Evolutionary conservation across 2,329 filamentous ascomycete species (phyloP).

Genomic region (Colletotrichum orbiculare): DNA sequence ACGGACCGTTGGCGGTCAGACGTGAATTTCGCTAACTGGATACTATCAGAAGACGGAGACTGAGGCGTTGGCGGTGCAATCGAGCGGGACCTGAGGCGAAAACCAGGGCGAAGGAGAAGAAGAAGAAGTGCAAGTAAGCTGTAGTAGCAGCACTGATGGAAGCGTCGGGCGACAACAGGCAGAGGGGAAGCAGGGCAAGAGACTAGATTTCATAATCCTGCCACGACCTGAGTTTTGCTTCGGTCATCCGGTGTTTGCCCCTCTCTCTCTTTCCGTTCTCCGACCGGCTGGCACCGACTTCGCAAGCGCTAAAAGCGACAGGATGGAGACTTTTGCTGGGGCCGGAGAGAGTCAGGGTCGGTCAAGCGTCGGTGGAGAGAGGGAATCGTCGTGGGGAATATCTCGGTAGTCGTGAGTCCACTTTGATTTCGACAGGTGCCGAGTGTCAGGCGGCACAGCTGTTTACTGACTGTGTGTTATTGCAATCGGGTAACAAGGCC

Average conservation of each 20-base stretch:
- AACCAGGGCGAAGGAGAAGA: too few relatives aligned
- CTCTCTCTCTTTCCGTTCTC: slow-evolving; percentile 3
- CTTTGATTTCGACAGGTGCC: too few relatives aligned
- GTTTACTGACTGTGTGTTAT: slow-evolving; percentile 6
- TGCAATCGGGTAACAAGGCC: slow-evolving; percentile 14
- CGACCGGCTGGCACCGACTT: slow-evolving; percentile 28
- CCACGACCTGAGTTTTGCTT: slow-evolving; percentile 27
- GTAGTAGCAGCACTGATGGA: neutral
- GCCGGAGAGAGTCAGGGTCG: slow-evolving; percentile 11
- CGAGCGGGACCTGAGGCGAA: too few relatives aligned
- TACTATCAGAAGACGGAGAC: too few relatives aligned
- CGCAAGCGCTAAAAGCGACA: slow-evolving; percentile 32
- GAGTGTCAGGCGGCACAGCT: neutral
- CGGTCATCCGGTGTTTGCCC: slow-evolving; percentile 31
- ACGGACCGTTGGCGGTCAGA: neutral
- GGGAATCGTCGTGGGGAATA: slow-evolving; percentile 28
- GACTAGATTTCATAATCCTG: slow-evolving; percentile 28
- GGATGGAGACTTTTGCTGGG: slow-evolving; percentile 10
- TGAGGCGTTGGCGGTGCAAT: too few relatives aligned
- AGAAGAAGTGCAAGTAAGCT: neutral
- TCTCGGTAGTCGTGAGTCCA: slow-evolving; percentile 4
- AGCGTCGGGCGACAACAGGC: neutral
- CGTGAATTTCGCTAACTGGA: too few relatives aligned
- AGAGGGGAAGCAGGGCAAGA: slow-evolving; percentile 1
- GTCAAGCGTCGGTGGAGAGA: slow-evolving; percentile 20